These are phyloP conservation scores for Tetrapisispora fleetii DNA, from an alignment of 805 yeast genomes.

Conservation along the genomic window DNA sequence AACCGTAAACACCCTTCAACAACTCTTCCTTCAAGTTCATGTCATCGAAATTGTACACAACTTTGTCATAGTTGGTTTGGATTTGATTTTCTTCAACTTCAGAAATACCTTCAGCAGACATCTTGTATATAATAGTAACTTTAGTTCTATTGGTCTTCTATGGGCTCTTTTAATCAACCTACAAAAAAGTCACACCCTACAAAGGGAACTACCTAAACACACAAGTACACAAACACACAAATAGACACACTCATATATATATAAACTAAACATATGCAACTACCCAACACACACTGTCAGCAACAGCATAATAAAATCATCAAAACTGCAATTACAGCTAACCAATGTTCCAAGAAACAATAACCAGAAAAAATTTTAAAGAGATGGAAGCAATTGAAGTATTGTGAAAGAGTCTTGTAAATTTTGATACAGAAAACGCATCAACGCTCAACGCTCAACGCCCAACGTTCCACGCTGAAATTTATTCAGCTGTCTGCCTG, in stretches of 20 bases:
- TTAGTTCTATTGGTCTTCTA: slow-evolving; percentile 4
- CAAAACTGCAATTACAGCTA: too few relatives aligned
- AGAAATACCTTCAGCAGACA: slow-evolving; percentile 50
- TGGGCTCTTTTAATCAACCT: neutral
- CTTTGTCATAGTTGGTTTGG: slow-evolving; percentile 94
- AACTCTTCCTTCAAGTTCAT: slow-evolving; percentile 61
- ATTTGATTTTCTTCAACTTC: slow-evolving; percentile 77
- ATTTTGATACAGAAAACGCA: too few relatives aligned
- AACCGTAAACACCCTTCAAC: slow-evolving; percentile 62
- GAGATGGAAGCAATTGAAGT: too few relatives aligned
- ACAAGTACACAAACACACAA: neutral
- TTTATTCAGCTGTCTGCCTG: too few relatives aligned
- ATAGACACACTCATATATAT: neutral
- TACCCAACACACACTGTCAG: too few relatives aligned
- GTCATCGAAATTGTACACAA: slow-evolving; percentile 66
- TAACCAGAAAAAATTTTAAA: too few relatives aligned
- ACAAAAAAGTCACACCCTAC: neutral
- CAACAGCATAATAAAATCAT: too few relatives aligned
- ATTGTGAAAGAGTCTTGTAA: too few relatives aligned
- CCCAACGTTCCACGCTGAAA: too few relatives aligned
- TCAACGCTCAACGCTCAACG: too few relatives aligned
- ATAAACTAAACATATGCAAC: too few relatives aligned
- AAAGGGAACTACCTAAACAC: neutral
- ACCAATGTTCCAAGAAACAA: too few relatives aligned
- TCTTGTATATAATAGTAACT: slow-evolving; percentile 7